Base-by-base conservation (phyloP, 1,284 basidiomycete genomes). In the Pholiota adiposa region DNA sequence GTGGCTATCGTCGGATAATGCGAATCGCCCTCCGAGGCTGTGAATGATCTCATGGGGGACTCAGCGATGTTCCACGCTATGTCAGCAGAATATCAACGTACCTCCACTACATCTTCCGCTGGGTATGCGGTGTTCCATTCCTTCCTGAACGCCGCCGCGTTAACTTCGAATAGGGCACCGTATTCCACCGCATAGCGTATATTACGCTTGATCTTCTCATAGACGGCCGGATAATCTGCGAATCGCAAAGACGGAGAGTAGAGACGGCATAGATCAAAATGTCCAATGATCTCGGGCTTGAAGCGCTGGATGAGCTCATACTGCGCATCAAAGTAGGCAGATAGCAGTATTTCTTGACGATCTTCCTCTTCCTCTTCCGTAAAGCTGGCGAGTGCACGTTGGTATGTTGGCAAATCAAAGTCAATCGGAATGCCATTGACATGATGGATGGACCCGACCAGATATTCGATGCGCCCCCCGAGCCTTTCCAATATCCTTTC, bases 391-490 rank as follows among this genome's bases (percentile, higher is more conserved):
- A 94, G 70, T 2, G 89, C 86, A 41, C 73, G 77, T 55, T 86
- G 76, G 78, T 87, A 97, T 1, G 89, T 94, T 6, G 76, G 65
- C 46, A 76, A 65, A 77, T 98, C 95, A 69, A 99, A 97, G 77
- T 99, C 97, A 75, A 99, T 98, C 1, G 96, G 94, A 19, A 94
- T 85, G 12, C 80, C 82, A 67, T 89, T 77, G 69, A 94, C 94
- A 70, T 98, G 97, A 73, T 99, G 97, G 6, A 99, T 81, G 49
- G 92, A 94, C 4, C 97, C 97, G 54, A 99, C 94, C 67, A 98
- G 73, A 74, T 96, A 98, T 71, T 98, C 92, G 61, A 99, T 86
- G 52, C 79, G 78, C 51, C 70, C 71, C 12, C 72, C 72, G 60
- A 84, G 71, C 52, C 69, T 69, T 51, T 76, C 65, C 18, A 89